phyloP scores from a whole-genome alignment of 139 green algal genomes.

The Bryopsis sp. region DNA sequence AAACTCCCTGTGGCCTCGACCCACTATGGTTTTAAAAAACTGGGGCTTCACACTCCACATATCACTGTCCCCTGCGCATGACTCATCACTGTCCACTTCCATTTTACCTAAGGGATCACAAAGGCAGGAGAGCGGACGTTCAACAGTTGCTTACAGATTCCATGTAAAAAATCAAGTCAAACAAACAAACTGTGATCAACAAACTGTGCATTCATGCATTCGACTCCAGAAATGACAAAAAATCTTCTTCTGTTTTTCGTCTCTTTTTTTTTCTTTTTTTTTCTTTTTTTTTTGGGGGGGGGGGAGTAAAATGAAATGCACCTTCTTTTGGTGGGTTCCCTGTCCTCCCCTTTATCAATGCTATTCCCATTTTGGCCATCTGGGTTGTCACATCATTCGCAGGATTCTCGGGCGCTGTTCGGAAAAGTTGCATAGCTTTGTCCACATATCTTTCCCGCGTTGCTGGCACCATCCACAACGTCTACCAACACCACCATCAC shows the following conservation, averaged over 20 bases:
- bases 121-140: neutral
- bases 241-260: too few relatives aligned
- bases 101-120: neutral
- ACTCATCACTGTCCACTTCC: constrained; percentile 15
- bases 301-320: too few relatives aligned
- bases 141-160: too few relatives aligned
- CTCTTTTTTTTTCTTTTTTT: too few relatives aligned
- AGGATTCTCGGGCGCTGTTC: constrained; percentile 36
- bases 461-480: constrained; percentile 68
- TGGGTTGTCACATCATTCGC: constrained; percentile 66
- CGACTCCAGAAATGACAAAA: too few relatives aligned
- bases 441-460: constrained; percentile 52
- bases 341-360: constrained; percentile 46
- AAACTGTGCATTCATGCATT: too few relatives aligned
- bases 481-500: constrained; percentile 23
- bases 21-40: constrained; percentile 79
- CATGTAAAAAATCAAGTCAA: too few relatives aligned
- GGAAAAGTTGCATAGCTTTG: constrained; percentile 35
- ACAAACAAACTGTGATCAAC: too few relatives aligned
- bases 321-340: constrained; percentile 25
- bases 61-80: constrained; percentile 21
- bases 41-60: constrained; percentile 49
- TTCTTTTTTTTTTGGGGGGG: too few relatives aligned
- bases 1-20: constrained; percentile 84
- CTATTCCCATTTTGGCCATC: constrained; percentile 63